These are phyloP conservation scores for Calycina herbarum DNA, from an alignment of 2,329 filamentous ascomycete species.

Conservation along the genomic window DNA sequence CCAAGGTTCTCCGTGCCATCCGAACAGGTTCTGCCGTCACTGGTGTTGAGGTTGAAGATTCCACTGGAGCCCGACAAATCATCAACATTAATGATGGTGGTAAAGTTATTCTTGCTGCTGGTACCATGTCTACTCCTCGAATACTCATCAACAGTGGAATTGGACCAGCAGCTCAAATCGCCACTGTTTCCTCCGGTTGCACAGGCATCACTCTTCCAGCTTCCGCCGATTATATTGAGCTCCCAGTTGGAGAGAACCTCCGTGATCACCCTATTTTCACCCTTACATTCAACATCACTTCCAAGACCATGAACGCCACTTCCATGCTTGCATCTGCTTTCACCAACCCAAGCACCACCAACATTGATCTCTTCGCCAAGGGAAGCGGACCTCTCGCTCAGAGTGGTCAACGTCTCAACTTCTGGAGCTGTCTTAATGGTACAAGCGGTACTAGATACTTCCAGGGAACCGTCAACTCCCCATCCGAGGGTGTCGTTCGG, in stretches of 20 bases:
- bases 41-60: conserved; percentile 55
- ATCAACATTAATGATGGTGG: conserved; percentile 36
- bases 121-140: conserved; percentile 28
- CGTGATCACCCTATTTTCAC: conserved; percentile 55
- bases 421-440: conserved; percentile 46
- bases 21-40: conserved; percentile 60
- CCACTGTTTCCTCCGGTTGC: conserved; percentile 28
- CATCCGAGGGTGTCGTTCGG: conserved; percentile 44
- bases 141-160: conserved; percentile 37
- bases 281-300: conserved; percentile 27
- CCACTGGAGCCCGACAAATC: conserved; percentile 39
- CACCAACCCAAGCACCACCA: conserved; percentile 46
- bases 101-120: conserved; percentile 22
- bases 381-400: conserved; percentile 43
- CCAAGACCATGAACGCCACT: conserved; percentile 1
- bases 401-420: conserved; percentile 48
- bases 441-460: conserved; percentile 43
- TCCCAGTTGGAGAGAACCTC: conserved; percentile 59
- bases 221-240: conserved; percentile 54
- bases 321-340: conserved; percentile 41
- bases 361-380: conserved; percentile 40
- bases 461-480: conserved; percentile 49
- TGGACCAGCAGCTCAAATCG: conserved; percentile 40
- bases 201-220: conserved; percentile 45
- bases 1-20: conserved; percentile 63